These are phyloP conservation scores for Beta macrorhiza DNA, from an alignment of 179 eudicot species.

Conservation along the genomic window DNA sequence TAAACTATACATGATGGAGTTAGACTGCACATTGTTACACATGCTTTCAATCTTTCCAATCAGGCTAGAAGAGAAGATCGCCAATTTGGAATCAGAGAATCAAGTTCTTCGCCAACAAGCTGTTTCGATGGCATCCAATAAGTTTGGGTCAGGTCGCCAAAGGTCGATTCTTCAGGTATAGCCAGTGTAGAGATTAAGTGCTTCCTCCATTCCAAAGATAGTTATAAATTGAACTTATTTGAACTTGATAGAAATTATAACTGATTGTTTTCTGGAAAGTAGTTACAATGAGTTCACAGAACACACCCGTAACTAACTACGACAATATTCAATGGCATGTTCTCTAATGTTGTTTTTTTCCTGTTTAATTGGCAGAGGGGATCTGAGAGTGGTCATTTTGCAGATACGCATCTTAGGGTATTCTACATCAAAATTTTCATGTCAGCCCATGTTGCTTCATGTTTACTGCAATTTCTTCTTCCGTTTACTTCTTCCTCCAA, in stretches of 20 bases:
- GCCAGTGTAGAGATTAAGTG: slow-evolving; percentile 13
- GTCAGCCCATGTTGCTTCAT: background rate
- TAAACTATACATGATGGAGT: background rate
- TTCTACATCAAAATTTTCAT: background rate
- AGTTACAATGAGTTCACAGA: too few relatives aligned
- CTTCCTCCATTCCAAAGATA: background rate
- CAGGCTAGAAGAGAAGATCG: slow-evolving; percentile 82
- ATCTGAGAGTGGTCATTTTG: slow-evolving; percentile 66
- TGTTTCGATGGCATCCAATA: slow-evolving; percentile 73
- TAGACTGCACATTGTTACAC: slow-evolving; percentile 7
- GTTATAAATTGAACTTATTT: background rate
- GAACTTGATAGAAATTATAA: too few relatives aligned
- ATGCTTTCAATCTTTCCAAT: slow-evolving; percentile 8
- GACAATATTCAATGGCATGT: background rate
- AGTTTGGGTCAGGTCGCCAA: slow-evolving; percentile 69
- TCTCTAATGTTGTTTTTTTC: slow-evolving; percentile 20
- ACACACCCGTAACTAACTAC: background rate
- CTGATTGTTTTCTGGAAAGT: too few relatives aligned
- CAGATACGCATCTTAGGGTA: slow-evolving; percentile 36
- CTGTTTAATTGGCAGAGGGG: slow-evolving; percentile 59
- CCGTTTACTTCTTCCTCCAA: background rate
- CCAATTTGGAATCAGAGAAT: slow-evolving; percentile 87
- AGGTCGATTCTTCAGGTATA: slow-evolving; percentile 87
- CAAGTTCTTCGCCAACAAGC: slow-evolving; percentile 97
- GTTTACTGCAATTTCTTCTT: slow-evolving; percentile 6